A percentile compares a stretch with the other conserved stretches of the same genome.
Conservation (phyloP, 2,329 filamentous ascomycete species). For the Ascomycota sp. region DNA sequence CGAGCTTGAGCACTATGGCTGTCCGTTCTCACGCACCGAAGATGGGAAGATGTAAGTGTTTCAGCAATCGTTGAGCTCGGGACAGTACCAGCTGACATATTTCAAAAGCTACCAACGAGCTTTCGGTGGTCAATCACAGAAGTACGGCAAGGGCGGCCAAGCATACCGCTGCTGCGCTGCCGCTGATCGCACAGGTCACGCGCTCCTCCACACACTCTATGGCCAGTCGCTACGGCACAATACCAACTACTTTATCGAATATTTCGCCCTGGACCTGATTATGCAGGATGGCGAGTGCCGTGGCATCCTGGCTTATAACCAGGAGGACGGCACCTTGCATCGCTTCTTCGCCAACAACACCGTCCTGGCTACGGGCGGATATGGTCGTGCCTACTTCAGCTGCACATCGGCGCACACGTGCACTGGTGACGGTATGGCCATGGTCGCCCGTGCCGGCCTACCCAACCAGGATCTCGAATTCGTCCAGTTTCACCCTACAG, state of each 20-base stretch:
- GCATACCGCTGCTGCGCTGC: slow-evolving; percentile 94
- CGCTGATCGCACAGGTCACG: slow-evolving; percentile 89
- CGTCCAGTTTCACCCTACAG: slow-evolving; percentile 96
- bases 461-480: slow-evolving; percentile 99
- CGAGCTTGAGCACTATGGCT: slow-evolving; percentile 92
- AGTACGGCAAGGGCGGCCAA: slow-evolving; percentile 90
- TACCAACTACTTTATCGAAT: slow-evolving; percentile 99
- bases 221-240: slow-evolving; percentile 92
- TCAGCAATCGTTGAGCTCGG: no score
- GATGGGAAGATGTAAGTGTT: slow-evolving; percentile 67
- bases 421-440: slow-evolving; percentile 97
- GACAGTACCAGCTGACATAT: slow-evolving; percentile 2
- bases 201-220: slow-evolving; percentile 93
- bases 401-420: slow-evolving; percentile 97
- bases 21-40: slow-evolving; percentile 87
- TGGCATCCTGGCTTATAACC: slow-evolving; percentile 92
- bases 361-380: slow-evolving; percentile 87
- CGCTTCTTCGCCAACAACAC: slow-evolving; percentile 94
- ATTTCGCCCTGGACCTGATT: slow-evolving; percentile 87
- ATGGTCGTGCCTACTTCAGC: slow-evolving; percentile 93
- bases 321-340: slow-evolving; percentile 94
- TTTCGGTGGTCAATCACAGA: slow-evolving; percentile 89
- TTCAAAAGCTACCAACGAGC: slow-evolving; percentile 73
- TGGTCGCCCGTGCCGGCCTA: slow-evolving; percentile 92
- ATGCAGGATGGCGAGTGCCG: slow-evolving; percentile 96